Conservation (phyloP, 331 rosid genomes). For the Ulmus americana region DNA sequence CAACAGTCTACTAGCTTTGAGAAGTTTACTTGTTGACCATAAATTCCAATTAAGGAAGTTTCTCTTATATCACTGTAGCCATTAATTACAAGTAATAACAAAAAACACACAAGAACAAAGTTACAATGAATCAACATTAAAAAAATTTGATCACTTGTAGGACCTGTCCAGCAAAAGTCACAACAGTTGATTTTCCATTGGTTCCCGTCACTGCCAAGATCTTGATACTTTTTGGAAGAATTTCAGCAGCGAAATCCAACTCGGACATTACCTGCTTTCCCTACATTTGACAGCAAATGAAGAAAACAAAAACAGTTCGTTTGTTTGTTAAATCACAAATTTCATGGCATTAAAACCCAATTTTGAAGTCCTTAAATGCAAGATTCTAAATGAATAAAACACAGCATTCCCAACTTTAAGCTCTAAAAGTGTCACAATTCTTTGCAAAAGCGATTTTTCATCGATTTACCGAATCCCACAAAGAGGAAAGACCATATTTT, state of each 20-base stretch:
- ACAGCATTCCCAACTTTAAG: not conserved
- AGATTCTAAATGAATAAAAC: not conserved
- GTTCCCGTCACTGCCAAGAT: constrained; percentile 37
- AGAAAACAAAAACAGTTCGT: not conserved
- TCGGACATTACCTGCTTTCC: constrained; percentile 33
- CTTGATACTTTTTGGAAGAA: constrained; percentile 26
- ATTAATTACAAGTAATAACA: not conserved
- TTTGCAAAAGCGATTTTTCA: not conserved
- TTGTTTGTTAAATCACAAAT: not conserved
- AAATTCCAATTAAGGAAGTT: not conserved
- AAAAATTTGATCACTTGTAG: not conserved
- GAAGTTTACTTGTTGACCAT: not conserved
- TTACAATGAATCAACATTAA: not conserved
- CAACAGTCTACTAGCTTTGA: not conserved
- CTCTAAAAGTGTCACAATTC: not conserved
- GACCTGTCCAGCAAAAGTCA: constrained; percentile 36
- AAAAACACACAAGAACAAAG: not conserved
- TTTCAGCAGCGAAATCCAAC: constrained; percentile 33
- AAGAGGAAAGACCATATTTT: constrained; percentile 21
- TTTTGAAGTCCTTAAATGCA: not conserved
- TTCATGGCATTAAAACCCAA: not conserved
- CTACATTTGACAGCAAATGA: constrained; percentile 5
- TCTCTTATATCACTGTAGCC: not conserved
- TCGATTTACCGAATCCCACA: constrained; percentile 21
- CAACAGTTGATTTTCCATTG: constrained; percentile 35